Percentiles rank a stretch among this genome's conserved stretches.
Conservation (phyloP, 2,329 filamentous ascomycete species). For the Alternaria sp. region DNA sequence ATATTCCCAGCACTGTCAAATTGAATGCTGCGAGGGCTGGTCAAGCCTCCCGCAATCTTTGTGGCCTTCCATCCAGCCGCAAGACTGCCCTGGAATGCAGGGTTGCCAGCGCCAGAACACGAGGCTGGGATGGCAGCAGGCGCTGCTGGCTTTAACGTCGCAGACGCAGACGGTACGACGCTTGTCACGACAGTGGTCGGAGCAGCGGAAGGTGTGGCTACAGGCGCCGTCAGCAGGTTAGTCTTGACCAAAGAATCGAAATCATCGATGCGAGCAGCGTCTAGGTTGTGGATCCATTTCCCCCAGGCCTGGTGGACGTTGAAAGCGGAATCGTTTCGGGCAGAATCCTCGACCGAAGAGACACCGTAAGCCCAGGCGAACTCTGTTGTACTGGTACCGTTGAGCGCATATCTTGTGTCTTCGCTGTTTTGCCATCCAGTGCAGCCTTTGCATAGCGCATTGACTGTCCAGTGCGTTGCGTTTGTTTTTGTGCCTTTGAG, state of each 20-base stretch:
- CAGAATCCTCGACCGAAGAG: slow-evolving; percentile 37
- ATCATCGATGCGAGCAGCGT: slow-evolving; percentile 42
- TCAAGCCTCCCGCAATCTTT: slow-evolving; percentile 43
- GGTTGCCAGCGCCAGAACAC: slow-evolving; percentile 40
- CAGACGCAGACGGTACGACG: slow-evolving; percentile 23
- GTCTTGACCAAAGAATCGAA: slow-evolving; percentile 42
- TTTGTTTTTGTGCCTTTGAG: slow-evolving; percentile 44
- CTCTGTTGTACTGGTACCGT: slow-evolving; percentile 37
- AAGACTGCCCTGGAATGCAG: slow-evolving; percentile 33
- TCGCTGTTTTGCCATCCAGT: slow-evolving; percentile 43
- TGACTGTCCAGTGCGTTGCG: slow-evolving; percentile 46
- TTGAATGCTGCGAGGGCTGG: slow-evolving; percentile 42
- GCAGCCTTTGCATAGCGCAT: slow-evolving; percentile 42
- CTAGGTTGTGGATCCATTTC: slow-evolving; percentile 46
- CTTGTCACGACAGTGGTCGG: slow-evolving; percentile 36
- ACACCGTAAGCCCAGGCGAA: slow-evolving; percentile 47
- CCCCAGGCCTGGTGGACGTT: slow-evolving; percentile 43
- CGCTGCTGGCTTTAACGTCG: slow-evolving; percentile 25
- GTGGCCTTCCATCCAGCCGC: slow-evolving; percentile 47
- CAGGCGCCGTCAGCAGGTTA: slow-evolving; percentile 41
- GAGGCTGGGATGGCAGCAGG: slow-evolving; percentile 41
- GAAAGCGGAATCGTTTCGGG: slow-evolving; percentile 44
- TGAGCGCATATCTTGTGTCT: slow-evolving; percentile 36
- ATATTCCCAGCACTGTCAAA: slow-evolving; percentile 47
- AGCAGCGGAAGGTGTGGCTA: slow-evolving; percentile 25